phyloP scores from a whole-genome alignment of 257 asterid species.

The Pogostemon cablin region DNA sequence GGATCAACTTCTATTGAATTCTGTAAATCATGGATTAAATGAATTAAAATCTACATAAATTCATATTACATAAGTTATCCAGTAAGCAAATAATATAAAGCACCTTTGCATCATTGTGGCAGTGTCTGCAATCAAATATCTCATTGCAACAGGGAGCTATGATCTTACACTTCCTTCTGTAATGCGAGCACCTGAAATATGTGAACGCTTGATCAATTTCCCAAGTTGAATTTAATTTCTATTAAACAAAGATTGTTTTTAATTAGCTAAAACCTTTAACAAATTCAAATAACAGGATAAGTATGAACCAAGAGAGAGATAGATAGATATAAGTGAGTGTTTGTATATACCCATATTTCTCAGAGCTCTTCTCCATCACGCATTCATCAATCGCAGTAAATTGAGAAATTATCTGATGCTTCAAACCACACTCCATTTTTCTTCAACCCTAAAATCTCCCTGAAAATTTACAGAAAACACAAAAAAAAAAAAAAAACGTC shows the following conservation, averaged over 20 bases:
- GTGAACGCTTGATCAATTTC: not conserved
- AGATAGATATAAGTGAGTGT: not conserved
- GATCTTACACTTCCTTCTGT: slow-evolving; percentile 68
- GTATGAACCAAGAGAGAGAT: not conserved
- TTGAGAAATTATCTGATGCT: slow-evolving; percentile 32
- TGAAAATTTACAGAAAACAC: not conserved
- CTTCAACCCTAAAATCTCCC: slow-evolving; percentile 6
- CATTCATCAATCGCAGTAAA: slow-evolving; percentile 34
- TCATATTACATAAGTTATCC: not conserved
- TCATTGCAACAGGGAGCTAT: slow-evolving; percentile 77
- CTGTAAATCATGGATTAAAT: slow-evolving; percentile 40
- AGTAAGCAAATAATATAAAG: not conserved
- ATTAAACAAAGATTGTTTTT: too few species aligned
- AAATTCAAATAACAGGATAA: not conserved
- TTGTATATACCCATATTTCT: slow-evolving; percentile 38
- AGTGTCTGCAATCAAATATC: slow-evolving; percentile 76
- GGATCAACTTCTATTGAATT: slow-evolving; percentile 64
- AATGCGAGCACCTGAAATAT: slow-evolving; percentile 64
- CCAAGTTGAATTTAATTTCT: not conserved
- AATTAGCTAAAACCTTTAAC: not conserved
- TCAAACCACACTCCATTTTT: slow-evolving; percentile 39
- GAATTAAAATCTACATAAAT: slow-evolving; percentile 22
- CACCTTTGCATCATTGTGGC: slow-evolving; percentile 86
- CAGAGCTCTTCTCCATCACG: slow-evolving; percentile 30
- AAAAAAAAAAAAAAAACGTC: not conserved